phyloP scores from a whole-genome alignment of 768 basidiomycete genomes.

The Termitomyces sp. region DNA sequence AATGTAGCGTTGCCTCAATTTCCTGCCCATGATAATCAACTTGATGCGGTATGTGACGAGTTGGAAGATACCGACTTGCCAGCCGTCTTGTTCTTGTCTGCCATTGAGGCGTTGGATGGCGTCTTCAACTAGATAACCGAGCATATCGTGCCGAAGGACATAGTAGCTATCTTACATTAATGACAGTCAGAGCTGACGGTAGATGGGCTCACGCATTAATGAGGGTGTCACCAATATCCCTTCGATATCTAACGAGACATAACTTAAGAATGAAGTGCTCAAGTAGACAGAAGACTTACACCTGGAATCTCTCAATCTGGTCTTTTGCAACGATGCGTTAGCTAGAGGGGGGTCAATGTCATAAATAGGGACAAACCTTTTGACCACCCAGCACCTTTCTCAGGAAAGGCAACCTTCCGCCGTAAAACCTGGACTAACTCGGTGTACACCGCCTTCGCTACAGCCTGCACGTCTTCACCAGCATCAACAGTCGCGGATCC shows the following conservation, averaged over 20 bases:
- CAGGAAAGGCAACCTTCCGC: conserved; percentile 73
- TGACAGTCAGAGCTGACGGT: background rate
- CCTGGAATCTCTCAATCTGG: conserved; percentile 72
- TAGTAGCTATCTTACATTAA: conserved; percentile 55
- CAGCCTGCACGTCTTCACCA: conserved; percentile 23
- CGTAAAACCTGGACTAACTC: conserved; percentile 70
- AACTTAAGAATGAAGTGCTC: background rate
- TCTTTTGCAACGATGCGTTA: conserved; percentile 34
- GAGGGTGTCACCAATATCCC: conserved; percentile 83
- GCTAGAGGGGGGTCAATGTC: background rate
- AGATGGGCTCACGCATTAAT: conserved; percentile 68
- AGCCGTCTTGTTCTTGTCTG: conserved; percentile 41
- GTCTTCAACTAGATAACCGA: conserved; percentile 62
- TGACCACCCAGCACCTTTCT: conserved; percentile 47
- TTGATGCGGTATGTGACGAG: background rate
- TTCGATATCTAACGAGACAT: conserved; percentile 52
- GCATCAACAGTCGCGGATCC: conserved; percentile 15
- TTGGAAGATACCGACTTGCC: conserved; percentile 55
- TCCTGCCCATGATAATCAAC: conserved; percentile 38
- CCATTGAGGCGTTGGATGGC: conserved; percentile 48
- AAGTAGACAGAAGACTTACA: conserved; percentile 38
- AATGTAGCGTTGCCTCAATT: conserved; percentile 83
- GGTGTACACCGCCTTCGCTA: conserved; percentile 73
- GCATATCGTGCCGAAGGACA: conserved; percentile 79
- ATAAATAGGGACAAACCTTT: conserved; percentile 50